These are phyloP conservation scores for Mycena olivaceomarginata DNA, from an alignment of 768 basidiomycete genomes.

Conservation along the genomic window DNA sequence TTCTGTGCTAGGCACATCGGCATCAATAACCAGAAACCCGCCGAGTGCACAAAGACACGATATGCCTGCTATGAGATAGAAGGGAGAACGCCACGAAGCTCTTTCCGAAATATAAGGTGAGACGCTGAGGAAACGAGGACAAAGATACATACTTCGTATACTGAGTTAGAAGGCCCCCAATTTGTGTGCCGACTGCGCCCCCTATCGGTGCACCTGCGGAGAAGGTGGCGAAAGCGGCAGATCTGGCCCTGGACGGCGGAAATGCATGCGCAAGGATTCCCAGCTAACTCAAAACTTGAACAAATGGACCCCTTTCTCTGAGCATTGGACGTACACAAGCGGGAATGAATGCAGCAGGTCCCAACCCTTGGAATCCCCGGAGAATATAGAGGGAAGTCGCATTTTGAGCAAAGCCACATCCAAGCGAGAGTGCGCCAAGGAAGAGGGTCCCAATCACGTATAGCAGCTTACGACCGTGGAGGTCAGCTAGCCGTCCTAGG, in stretches of 20 bases:
- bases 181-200: conserved; percentile 70
- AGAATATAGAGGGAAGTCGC: conserved; percentile 73
- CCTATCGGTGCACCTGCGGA: conserved; percentile 85
- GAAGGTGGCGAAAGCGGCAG: conserved; percentile 81
- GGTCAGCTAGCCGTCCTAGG: conserved; percentile 77
- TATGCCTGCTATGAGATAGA: conserved; percentile 69
- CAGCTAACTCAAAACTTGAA: conserved; percentile 55
- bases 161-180: conserved; percentile 78
- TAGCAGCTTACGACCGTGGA: conserved; percentile 74
- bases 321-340: conserved; percentile 64
- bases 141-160: conserved; percentile 44
- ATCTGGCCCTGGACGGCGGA: conserved; percentile 69
- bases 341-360: conserved; percentile 75
- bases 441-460: conserved; percentile 71
- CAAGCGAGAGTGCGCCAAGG: conserved; percentile 67
- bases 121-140: background rate
- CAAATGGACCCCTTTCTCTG: background rate
- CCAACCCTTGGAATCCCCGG: conserved; percentile 79
- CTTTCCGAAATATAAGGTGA: conserved; percentile 29
- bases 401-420: conserved; percentile 68
- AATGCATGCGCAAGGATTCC: conserved; percentile 83
- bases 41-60: conserved; percentile 61
- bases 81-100: conserved; percentile 70
- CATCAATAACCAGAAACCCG: conserved; percentile 69
- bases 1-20: conserved; percentile 60